Evolutionary conservation across 495 filamentous ascomycete species (phyloP).

Genomic region (Penicillium tannophilum): DNA sequence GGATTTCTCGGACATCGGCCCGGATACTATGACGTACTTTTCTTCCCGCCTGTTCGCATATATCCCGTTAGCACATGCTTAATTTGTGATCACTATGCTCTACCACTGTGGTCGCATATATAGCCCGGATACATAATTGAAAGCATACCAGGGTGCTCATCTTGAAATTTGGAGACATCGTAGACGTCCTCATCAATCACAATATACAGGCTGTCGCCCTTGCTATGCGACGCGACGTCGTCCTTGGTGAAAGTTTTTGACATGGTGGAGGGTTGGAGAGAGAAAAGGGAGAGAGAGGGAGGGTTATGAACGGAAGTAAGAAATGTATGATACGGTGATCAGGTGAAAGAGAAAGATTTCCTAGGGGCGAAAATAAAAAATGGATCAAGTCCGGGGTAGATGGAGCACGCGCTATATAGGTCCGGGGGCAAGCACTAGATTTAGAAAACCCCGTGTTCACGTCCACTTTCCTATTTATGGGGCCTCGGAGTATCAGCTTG

Average conservation of each 20-base stretch:
- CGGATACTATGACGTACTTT: slow-evolving; percentile 60
- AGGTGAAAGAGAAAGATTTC: slow-evolving; percentile 2
- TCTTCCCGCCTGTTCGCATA: slow-evolving; percentile 75
- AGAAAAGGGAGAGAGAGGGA: slow-evolving; percentile 8
- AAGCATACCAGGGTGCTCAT: slow-evolving; percentile 81
- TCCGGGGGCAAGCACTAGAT: slow-evolving; percentile 14
- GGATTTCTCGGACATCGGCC: slow-evolving; percentile 1
- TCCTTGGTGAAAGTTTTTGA: slow-evolving; percentile 79
- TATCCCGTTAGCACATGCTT: slow-evolving; percentile 14
- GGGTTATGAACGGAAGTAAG: slow-evolving; percentile 5
- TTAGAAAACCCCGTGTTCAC: slow-evolving; percentile 14
- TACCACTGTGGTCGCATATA: neutral
- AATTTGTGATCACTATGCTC: no score
- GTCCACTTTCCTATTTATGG: slow-evolving; percentile 12
- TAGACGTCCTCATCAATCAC: slow-evolving; percentile 96
- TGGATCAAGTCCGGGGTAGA: slow-evolving; percentile 27
- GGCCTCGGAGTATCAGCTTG: slow-evolving; percentile 26
- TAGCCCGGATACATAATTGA: neutral
- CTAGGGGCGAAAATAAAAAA: slow-evolving; percentile 24
- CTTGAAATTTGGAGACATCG: slow-evolving; percentile 91
- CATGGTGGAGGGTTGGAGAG: slow-evolving; percentile 57
- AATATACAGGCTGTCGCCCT: slow-evolving; percentile 81
- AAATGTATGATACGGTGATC: slow-evolving; percentile 9
- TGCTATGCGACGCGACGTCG: slow-evolving; percentile 91
- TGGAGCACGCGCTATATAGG: slow-evolving; percentile 27